Percentiles rank a stretch among this genome's conserved stretches.
Evolutionary conservation across 2,329 filamentous ascomycete species (phyloP).

Genomic region (Onygenales sp.): DNA sequence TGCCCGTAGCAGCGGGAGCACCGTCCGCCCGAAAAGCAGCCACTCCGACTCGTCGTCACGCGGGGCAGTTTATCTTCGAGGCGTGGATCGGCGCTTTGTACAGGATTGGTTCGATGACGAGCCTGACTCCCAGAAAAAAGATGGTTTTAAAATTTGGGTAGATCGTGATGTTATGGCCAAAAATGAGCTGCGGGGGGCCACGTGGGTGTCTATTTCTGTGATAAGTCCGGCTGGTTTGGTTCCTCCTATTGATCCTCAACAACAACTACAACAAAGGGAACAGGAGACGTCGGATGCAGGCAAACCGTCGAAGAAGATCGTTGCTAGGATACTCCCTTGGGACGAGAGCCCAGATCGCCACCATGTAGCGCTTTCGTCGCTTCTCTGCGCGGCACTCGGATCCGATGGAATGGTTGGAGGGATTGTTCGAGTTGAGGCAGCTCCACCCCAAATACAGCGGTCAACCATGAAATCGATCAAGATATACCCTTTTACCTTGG

Average conservation of each 20-base stretch:
- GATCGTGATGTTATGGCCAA: slow-evolving; percentile 66
- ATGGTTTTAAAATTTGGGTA: slow-evolving; percentile 69
- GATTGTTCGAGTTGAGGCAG: slow-evolving; percentile 77
- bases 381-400: slow-evolving; percentile 65
- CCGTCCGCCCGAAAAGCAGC: slow-evolving; percentile 49
- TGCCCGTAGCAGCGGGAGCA: slow-evolving; percentile 64
- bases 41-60: slow-evolving; percentile 52
- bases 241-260: slow-evolving; percentile 57
- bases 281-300: slow-evolving; percentile 48
- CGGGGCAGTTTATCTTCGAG: slow-evolving; percentile 61
- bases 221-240: slow-evolving; percentile 72
- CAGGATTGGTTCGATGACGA: slow-evolving; percentile 72
- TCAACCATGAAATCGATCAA: slow-evolving; percentile 60
- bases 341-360: slow-evolving; percentile 75
- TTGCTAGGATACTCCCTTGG: slow-evolving; percentile 71
- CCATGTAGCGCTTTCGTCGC: slow-evolving; percentile 67
- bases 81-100: slow-evolving; percentile 61
- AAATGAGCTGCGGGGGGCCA: slow-evolving; percentile 64
- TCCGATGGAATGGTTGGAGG: slow-evolving; percentile 69
- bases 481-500: slow-evolving; percentile 66
- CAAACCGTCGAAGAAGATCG: slow-evolving; percentile 54
- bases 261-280: slow-evolving; percentile 59
- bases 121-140: slow-evolving; percentile 42
- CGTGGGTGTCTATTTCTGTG: slow-evolving; percentile 75
- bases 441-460: slow-evolving; percentile 60